Percentiles rank a stretch among this genome's conserved stretches.
These are phyloP conservation scores for Globisporangium iwayamae DNA, from an alignment of 352 stramenopile genomes.

Conservation along the genomic window DNA sequence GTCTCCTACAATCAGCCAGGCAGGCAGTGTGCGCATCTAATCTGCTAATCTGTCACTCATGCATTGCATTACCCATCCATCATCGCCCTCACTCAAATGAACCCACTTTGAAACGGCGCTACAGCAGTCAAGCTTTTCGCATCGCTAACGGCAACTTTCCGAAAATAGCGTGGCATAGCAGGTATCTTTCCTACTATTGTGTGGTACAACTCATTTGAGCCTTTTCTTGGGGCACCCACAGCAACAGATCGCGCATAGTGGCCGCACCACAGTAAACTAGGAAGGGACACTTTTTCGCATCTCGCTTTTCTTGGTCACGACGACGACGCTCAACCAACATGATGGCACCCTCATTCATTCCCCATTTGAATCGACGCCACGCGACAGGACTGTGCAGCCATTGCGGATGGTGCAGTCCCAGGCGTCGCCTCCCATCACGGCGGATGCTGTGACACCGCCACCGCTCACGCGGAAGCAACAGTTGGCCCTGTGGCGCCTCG, in stretches of 20 bases:
- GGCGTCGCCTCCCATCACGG: not conserved
- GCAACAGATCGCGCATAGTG: too few species aligned
- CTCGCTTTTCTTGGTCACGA: not conserved
- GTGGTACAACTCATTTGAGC: not conserved
- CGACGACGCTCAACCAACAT: not conserved
- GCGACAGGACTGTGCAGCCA: conserved; percentile 6
- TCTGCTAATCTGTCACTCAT: too few species aligned
- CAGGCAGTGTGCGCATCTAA: too few species aligned
- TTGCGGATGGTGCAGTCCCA: conserved; percentile 11
- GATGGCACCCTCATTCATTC: conserved; percentile 1
- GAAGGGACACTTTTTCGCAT: conserved; percentile 7
- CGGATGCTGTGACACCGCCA: not conserved
- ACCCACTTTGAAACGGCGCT: not conserved
- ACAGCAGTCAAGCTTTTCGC: not conserved
- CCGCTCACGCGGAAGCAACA: conserved; percentile 25
- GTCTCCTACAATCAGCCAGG: too few species aligned
- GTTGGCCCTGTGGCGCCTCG: conserved; percentile 23
- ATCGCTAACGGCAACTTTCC: conserved; percentile 8
- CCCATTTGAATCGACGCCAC: not conserved
- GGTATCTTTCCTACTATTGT: too few species aligned
- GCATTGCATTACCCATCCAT: too few species aligned
- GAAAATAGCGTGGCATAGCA: not conserved
- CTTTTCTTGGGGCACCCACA: not conserved
- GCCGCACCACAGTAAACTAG: not conserved
- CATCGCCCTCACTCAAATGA: not conserved